Evolutionary conservation across 495 filamentous ascomycete genomes (phyloP).

Genomic region (Penicillium bialowiezense): DNA sequence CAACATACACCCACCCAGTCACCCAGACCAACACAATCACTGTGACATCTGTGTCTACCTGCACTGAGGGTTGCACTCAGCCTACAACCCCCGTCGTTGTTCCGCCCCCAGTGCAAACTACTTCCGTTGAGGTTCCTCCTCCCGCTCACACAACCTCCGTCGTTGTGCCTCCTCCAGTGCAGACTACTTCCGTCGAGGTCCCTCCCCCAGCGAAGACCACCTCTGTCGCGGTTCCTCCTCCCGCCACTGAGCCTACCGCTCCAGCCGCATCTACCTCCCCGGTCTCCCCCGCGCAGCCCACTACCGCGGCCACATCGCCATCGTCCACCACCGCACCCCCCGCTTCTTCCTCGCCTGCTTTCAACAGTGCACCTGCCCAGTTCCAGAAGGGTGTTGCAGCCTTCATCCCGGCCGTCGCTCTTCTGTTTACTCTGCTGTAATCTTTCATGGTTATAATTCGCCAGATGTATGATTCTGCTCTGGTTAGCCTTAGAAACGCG

Average conservation of each 20-base stretch:
- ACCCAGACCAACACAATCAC: conserved; percentile 26
- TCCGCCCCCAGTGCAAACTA: not conserved
- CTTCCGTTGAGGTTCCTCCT: not conserved
- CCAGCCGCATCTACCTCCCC: conserved; percentile 6
- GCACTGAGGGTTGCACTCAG: conserved; percentile 14
- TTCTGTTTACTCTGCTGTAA: conserved; percentile 19
- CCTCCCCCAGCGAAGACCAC: not conserved
- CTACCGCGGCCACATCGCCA: not conserved
- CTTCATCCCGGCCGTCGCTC: conserved; percentile 19
- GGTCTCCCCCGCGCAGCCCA: not conserved
- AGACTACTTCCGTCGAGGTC: conserved; percentile 2
- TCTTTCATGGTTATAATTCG: not conserved
- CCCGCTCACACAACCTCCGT: not conserved
- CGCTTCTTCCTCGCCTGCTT: conserved; percentile 14
- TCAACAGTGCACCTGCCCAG: conserved; percentile 22
- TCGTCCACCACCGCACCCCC: conserved; percentile 10
- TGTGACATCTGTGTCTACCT: conserved; percentile 22
- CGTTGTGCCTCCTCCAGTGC: not conserved
- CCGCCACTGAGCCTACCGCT: conserved; percentile 6
- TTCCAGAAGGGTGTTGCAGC: conserved; percentile 19
- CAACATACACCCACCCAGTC: conserved; percentile 24
- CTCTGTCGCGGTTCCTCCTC: conserved; percentile 1
- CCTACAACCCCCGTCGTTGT: conserved; percentile 6
- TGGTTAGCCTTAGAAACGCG: not conserved
- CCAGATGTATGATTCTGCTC: not conserved